Base-by-base conservation (phyloP, 139 green algal genomes). In the Tetradesmus lagerheimii region DNA sequence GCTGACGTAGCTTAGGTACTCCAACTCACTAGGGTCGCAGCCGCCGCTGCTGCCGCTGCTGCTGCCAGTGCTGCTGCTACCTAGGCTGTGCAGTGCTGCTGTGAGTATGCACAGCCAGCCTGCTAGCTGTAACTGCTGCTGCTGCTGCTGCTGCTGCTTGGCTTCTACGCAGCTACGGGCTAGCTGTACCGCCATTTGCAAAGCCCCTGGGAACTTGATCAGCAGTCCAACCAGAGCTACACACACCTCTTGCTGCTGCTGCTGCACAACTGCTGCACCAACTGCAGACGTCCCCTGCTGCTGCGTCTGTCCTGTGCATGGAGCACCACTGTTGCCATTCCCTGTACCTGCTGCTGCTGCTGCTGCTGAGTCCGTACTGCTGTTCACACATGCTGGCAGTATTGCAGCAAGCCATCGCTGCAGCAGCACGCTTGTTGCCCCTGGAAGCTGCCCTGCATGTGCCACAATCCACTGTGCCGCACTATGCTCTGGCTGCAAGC, bases 381-480 rank as follows among this genome's bases (percentile, higher is more conserved):
- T 86, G 39, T 20, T 85, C 43, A 4, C 39, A 25, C 20, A 39
- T 23, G 35, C 29, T 20, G 57, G 20, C 34, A 78, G 34, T 35
- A 79, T 34, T 43, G 23, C 57, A 15, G 82, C 20, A 2, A 88
- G 71, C 82, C 82, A 88, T 4, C 53, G 82, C 35, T 77, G 57
- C 57, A 88, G 57, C 45, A 88, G 57, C 57, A 79, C 57, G 20
- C 43, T 35, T 16, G 57, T 35, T 41, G 53, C 4, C 11, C 31
- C 38, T 37, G 82, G 82, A 35, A 88, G 57, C 53, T 57, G 53
- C 4, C 1, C 34, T 53, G 82, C 53, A 38, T 43, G 39, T 29
- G 35, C 53, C 57, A 88, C 11, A 2, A 88, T 57, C 82, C 82
- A 88, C 57, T 79, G 53, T 38, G 82, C 82, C 27, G 57, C 27